Percentiles rank a stretch among this genome's conserved stretches.
Conservation (phyloP, 2,329 filamentous ascomycete species). For the Ustulina deusta region DNA sequence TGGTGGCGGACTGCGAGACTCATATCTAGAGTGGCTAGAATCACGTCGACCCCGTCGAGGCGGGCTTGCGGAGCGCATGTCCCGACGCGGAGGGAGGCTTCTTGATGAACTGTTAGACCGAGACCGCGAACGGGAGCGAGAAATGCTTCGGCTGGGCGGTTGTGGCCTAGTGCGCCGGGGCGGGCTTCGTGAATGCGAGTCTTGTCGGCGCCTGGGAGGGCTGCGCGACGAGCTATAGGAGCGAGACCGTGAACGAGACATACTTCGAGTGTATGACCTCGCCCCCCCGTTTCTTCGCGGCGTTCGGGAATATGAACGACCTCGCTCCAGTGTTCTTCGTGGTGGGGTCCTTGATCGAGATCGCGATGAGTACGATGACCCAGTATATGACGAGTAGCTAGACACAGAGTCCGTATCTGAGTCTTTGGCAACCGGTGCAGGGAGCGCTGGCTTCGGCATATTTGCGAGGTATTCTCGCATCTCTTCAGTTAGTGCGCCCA, state of each 20-base stretch:
- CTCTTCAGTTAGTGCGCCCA: constrained; percentile 93
- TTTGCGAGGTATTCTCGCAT: constrained; percentile 94
- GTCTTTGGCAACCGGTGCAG: constrained; percentile 70
- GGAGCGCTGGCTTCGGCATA: constrained; percentile 84
- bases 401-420: constrained; percentile 79
- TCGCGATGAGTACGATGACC: constrained; percentile 69
- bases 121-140: constrained; percentile 35
- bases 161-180: constrained; percentile 49
- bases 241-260: constrained; percentile 53
- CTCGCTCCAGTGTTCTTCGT: constrained; percentile 53
- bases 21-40: constrained; percentile 32
- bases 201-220: constrained; percentile 45
- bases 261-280: constrained; percentile 51
- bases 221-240: constrained; percentile 48
- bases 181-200: constrained; percentile 51
- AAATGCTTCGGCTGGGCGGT: constrained; percentile 44
- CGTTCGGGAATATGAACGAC: constrained; percentile 53
- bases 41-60: constrained; percentile 30
- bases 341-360: constrained; percentile 60
- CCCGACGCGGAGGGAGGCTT: constrained; percentile 31
- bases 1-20: constrained; percentile 42
- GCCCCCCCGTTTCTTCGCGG: constrained; percentile 50
- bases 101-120: constrained; percentile 37
- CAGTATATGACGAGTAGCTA: constrained; percentile 81
- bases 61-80: constrained; percentile 29